phyloP scores from a whole-genome alignment of 805 yeast species.

The Candida gorgasii region DNA sequence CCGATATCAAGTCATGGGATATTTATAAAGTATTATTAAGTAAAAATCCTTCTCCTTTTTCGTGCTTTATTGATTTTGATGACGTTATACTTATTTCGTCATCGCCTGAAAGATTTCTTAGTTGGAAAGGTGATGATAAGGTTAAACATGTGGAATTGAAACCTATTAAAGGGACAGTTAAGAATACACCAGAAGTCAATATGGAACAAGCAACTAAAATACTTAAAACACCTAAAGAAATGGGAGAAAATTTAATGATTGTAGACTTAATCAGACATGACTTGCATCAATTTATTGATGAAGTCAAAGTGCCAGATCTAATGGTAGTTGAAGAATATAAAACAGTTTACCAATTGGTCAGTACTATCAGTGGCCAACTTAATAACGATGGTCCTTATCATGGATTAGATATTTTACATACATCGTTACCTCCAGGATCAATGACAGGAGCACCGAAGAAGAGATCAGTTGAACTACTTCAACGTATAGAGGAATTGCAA shows the following conservation, averaged over 20 bases:
- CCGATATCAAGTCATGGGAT: constrained; percentile 64
- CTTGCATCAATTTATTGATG: constrained; percentile 61
- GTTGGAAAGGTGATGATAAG: constrained; percentile 58
- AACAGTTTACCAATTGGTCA: constrained; percentile 88
- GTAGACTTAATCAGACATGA: constrained; percentile 95
- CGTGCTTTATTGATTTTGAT: constrained; percentile 72
- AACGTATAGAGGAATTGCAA: constrained; percentile 52
- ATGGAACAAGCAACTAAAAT: constrained; percentile 60
- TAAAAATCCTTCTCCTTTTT: constrained; percentile 90
- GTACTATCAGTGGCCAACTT: constrained; percentile 75
- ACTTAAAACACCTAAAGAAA: constrained; percentile 83
- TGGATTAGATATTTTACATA: constrained; percentile 78
- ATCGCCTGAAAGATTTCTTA: constrained; percentile 90
- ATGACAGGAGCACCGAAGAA: constrained; percentile 99
- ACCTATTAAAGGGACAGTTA: constrained; percentile 96
- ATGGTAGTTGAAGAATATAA: constrained; percentile 93
- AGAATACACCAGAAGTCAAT: constrained; percentile 56
- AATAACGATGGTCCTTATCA: constrained; percentile 33
- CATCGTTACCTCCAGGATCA: constrained; percentile 94
- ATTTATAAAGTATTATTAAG: constrained; percentile 70
- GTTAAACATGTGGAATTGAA: constrained; percentile 66
- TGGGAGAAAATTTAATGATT: constrained; percentile 96
- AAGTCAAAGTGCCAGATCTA: constrained; percentile 71
- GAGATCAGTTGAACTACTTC: constrained; percentile 82
- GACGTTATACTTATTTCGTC: constrained; percentile 73